phyloP scores from a whole-genome alignment of 805 yeast genomes.

The Grigorovia humatica region DNA sequence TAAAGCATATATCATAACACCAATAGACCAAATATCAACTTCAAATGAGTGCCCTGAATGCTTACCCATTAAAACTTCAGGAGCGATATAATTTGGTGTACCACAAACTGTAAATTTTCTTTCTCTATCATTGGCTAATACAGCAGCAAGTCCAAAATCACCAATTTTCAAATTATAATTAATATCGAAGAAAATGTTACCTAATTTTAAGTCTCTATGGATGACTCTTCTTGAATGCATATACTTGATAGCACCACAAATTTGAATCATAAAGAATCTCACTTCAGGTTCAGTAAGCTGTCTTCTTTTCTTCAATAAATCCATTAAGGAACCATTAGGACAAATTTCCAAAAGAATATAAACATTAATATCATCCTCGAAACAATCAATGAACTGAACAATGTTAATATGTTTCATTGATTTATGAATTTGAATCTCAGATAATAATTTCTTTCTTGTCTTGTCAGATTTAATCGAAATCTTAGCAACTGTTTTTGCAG shows the following conservation, averaged over 20 bases:
- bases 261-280: slow-evolving; percentile 79
- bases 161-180: slow-evolving; percentile 93
- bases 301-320: slow-evolving; percentile 74
- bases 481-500: slow-evolving; percentile 97
- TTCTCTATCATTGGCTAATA: slow-evolving; percentile 59
- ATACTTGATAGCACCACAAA: slow-evolving; percentile 87
- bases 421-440: slow-evolving; percentile 93
- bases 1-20: slow-evolving; percentile 91
- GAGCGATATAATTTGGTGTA: slow-evolving; percentile 97
- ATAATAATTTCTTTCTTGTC: slow-evolving; percentile 70
- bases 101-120: slow-evolving; percentile 94
- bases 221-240: slow-evolving; percentile 87
- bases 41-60: slow-evolving; percentile 84
- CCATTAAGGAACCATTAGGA: slow-evolving; percentile 91
- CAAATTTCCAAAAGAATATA: slow-evolving; percentile 91
- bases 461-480: slow-evolving; percentile 85
- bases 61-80: slow-evolving; percentile 89
- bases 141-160: slow-evolving; percentile 97
- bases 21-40: slow-evolving; percentile 96
- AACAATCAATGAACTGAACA: slow-evolving; percentile 90
- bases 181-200: slow-evolving; percentile 89
- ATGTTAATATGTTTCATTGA: slow-evolving; percentile 80
- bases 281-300: slow-evolving; percentile 86
- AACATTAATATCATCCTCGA: slow-evolving; percentile 91
- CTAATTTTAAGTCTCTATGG: slow-evolving; percentile 92